Base-by-base conservation (phyloP, 192 early-diverging fungal species). In the Linnemannia hyalina region DNA sequence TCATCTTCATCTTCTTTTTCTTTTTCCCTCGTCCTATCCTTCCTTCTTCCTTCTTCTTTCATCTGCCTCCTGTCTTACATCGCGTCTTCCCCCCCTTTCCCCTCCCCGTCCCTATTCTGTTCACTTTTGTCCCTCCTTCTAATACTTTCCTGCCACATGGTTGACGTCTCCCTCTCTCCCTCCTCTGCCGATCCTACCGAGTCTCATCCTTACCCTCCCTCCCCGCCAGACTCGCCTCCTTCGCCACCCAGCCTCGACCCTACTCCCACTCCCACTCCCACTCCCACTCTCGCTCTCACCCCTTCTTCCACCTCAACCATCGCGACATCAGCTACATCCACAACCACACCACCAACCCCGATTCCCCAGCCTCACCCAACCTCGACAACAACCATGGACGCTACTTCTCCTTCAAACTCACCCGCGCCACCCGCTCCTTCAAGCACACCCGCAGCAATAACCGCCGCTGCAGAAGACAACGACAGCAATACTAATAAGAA, bases 321-420 rank as follows among this genome's bases (percentile, higher is more conserved):
- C 18, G 20, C 55, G 3, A 13, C 69, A 38, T 13, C 77, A 9
- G 13, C 54, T 68, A 7, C 40, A 54, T 29, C 52, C 3, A n/a
- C 70, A 70, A n/a, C 72, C 11, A 65, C 78, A 6, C 72, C 78
- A 8, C 42, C 70, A 4, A 80, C 78, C 0, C 73, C 80, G 42
- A n/a, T 68, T 2, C 73, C 80, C 1, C 44, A 54, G 60, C 60
- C 60, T 32, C 60, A 65, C 3, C 29, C 60, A 29, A 65, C n/a
- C 26, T 11, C 11, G 1, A 60, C 55, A 8, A 55, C 60, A 32
- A 65, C 60, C 60, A 70, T 60, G n/a, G 41, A 13, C 42, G 20
- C 49, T 23, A 46, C 74, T 68, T 38, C 76, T 16, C 41, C 76
- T 47, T 49, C 26, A 5, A 9, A 36, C 68, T 2, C 42, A 16